phyloP scores from a whole-genome alignment of 768 basidiomycete species.

The Phylloporus sp. region DNA sequence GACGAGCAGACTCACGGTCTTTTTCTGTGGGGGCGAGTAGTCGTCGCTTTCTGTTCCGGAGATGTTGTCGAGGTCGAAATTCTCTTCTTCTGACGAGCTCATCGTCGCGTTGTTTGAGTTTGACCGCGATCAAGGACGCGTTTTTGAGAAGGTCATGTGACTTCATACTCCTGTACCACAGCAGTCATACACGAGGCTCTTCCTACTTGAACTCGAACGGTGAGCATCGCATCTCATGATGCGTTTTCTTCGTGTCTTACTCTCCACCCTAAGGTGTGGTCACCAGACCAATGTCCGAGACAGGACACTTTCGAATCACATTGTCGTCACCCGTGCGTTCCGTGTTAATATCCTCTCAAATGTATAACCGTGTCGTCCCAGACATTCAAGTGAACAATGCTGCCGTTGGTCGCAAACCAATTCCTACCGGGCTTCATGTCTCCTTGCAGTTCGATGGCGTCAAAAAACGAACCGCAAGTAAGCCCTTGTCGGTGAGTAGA shows the following conservation, averaged over 20 bases:
- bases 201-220: too few species aligned
- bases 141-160: conserved; percentile 17
- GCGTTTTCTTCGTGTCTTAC: too few species aligned
- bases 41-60: conserved; percentile 64
- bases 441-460: not conserved
- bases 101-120: conserved; percentile 39
- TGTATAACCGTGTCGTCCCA: not conserved
- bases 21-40: conserved; percentile 58
- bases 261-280: too few species aligned
- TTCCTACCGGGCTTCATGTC: not conserved
- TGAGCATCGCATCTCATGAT: too few species aligned
- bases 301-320: too few species aligned
- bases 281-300: too few species aligned
- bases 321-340: too few species aligned
- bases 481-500: not conserved
- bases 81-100: conserved; percentile 73
- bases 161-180: too few species aligned
- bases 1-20: conserved; percentile 30
- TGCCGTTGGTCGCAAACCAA: not conserved
- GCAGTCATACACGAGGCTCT: too few species aligned
- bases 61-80: conserved; percentile 54
- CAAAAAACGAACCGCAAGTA: not conserved
- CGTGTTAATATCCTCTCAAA: too few species aligned
- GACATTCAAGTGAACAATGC: not conserved
- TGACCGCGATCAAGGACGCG: conserved; percentile 12